phyloP scores from a whole-genome alignment of 306 rosid genomes.

The Lathyrus tuberosus region DNA sequence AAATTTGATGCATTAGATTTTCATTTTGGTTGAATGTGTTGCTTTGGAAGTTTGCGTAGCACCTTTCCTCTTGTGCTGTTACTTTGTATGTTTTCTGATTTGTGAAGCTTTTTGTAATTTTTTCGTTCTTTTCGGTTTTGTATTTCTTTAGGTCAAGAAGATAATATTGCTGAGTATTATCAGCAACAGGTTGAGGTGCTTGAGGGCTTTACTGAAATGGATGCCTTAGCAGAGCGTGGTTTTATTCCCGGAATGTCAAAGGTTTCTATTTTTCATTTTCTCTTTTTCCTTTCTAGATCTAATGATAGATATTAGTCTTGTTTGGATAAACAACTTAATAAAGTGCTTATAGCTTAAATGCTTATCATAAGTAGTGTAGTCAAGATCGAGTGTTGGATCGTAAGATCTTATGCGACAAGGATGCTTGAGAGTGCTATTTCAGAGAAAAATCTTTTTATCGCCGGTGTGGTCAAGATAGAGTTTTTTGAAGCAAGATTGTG shows the following conservation, averaged over 20 bases:
- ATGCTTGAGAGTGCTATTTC: no score
- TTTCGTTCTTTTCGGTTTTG: background rate
- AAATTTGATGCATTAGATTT: background rate
- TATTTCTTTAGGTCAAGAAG: constrained; percentile 72
- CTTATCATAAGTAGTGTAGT: background rate
- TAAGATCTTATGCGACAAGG: no score
- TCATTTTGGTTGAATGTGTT: constrained; percentile 16
- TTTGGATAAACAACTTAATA: background rate
- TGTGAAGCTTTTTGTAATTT: constrained; percentile 4
- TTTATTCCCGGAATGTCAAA: constrained; percentile 90
- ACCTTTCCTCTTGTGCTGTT: background rate
- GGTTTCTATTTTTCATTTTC: constrained; percentile 52
- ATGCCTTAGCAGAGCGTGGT: constrained; percentile 82
- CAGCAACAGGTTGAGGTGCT: constrained; percentile 97
- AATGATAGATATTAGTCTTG: constrained; percentile 4
- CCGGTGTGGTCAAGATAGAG: no score
- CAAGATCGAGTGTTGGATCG: no score
- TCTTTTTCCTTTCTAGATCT: constrained; percentile 3
- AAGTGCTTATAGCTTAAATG: background rate
- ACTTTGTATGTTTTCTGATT: constrained; percentile 17
- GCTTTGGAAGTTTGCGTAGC: constrained; percentile 17
- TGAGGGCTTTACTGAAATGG: constrained; percentile 97
- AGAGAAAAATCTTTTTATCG: no score
- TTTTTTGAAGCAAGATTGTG: no score
- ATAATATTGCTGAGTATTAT: constrained; percentile 88